Evolutionary conservation across 495 filamentous ascomycete genomes (phyloP), one percentile per base, ranked within the genome.

Genomic region (Daldinia concentrica): DNA sequence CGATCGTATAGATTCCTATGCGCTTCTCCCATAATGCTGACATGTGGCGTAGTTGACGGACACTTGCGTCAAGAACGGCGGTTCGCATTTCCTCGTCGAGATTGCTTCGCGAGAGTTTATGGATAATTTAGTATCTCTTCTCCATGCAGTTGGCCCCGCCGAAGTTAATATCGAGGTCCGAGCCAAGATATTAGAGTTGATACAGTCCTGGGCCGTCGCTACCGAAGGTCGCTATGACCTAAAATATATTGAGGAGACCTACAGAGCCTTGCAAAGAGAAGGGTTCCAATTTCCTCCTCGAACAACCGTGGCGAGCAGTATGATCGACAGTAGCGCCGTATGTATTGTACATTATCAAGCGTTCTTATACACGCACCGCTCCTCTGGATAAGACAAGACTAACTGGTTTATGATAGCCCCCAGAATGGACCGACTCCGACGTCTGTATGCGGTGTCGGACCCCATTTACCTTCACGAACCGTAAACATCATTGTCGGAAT

Each of bases 391-490:
- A 64, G 62, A 51, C 19, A 24, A 58, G 62, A 67, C 76, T 74
- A 43, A 64, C 64, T 69, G 37, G 68, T 58, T 48, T n/a, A 58
- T 19, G 27, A 55, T 70, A 97, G 94, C 95, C 95, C 3, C 95
- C 95, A 4, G 95, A 98, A 79, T 99, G 95, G 95, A 90, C 90
- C 32, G 96, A 99, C 79, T 97, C 95, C 1, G 95, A 99, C 73
- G 95, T 99, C 26, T 99, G 95, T 76, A 98, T 99, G 95, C 89
- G 95, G 78, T 99, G 95, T 74, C 89, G 95, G 64, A 97, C 94
- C 24, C 79, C 93, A 6, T 99, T 99, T 75, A 97, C 92, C 36
- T 98, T 98, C 76, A 98, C 93, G 64, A 99, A 99, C 78, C 89
- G 95, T 74, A 99, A 98, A 73, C 95, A 99, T 74, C 95, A 99